phyloP scores from a whole-genome alignment of 805 yeast genomes.

The Yamadazyma paraphyllophila region DNA sequence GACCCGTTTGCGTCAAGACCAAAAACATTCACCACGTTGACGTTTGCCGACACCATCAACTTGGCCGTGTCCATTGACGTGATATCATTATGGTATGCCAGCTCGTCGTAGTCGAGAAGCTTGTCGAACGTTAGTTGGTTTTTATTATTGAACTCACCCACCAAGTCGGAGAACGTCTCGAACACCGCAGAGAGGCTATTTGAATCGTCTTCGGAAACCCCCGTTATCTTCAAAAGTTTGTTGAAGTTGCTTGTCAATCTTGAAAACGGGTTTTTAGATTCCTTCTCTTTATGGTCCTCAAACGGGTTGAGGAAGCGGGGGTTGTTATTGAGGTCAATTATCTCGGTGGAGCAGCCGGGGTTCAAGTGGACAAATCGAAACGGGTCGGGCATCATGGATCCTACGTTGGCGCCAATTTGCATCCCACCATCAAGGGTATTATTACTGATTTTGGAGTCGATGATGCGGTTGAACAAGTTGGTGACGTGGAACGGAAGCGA shows the following conservation, averaged over 20 bases:
- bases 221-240: conserved; percentile 19
- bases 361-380: conserved; percentile 51
- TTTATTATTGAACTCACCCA: conserved; percentile 5
- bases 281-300: conserved; percentile 11
- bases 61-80: conserved; percentile 15
- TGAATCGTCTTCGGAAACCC: neutral
- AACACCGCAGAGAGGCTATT: neutral
- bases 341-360: conserved; percentile 48
- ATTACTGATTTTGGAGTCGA: conserved; percentile 28
- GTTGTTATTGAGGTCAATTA: conserved; percentile 16
- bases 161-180: conserved; percentile 8
- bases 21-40: conserved; percentile 48
- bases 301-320: conserved; percentile 9
- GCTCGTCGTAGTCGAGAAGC: conserved; percentile 8
- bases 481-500: conserved; percentile 51
- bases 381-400: conserved; percentile 53
- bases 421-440: conserved; percentile 42
- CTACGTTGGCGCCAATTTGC: conserved; percentile 53
- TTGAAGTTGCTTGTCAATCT: conserved; percentile 34
- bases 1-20: conserved; percentile 29
- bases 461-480: conserved; percentile 36
- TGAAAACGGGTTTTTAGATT: conserved; percentile 26
- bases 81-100: conserved; percentile 7
- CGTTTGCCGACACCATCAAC: conserved; percentile 46
- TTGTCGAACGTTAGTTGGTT: conserved; percentile 10